Evolutionary conservation across 2,329 filamentous ascomycete species (phyloP).

Genomic region (Tolypocladium ovalisporum): DNA sequence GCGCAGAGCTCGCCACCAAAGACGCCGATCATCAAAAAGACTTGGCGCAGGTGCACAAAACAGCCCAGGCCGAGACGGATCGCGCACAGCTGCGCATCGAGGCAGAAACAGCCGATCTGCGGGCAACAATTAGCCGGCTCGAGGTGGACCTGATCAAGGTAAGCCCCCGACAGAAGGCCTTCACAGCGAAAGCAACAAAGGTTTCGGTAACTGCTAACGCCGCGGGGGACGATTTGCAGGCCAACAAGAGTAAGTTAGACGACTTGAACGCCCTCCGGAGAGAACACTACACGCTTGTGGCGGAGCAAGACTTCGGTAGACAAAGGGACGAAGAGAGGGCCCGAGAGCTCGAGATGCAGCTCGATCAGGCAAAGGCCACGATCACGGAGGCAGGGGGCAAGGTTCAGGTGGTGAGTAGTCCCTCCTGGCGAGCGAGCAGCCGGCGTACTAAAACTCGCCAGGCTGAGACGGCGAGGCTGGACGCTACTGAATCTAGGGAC

Average conservation of each 20-base stretch:
- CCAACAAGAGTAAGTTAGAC: slow-evolving; percentile 47
- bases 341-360: slow-evolving; percentile 15
- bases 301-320: slow-evolving; percentile 23
- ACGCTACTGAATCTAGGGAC: slow-evolving; percentile 51
- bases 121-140: slow-evolving; percentile 47
- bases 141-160: slow-evolving; percentile 54
- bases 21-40: slow-evolving; percentile 20
- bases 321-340: slow-evolving; percentile 13
- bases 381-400: slow-evolving; percentile 12
- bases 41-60: slow-evolving; percentile 35
- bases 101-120: slow-evolving; percentile 52
- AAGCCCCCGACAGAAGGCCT: slow-evolving; percentile 2
- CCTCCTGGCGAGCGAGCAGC: background rate
- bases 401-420: slow-evolving; percentile 13
- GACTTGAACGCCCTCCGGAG: slow-evolving; percentile 46
- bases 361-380: slow-evolving; percentile 9
- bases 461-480: slow-evolving; percentile 17
- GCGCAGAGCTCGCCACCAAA: slow-evolving; percentile 9
- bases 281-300: slow-evolving; percentile 19
- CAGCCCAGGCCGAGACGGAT: slow-evolving; percentile 36
- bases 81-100: slow-evolving; percentile 39
- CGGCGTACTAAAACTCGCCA: slow-evolving; percentile 5
- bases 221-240: slow-evolving; percentile 23
- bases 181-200: background rate
- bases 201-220: background rate